Percentiles rank a stretch among this genome's conserved stretches.
Conservation (phyloP, 192 early-diverging fungal species). For the Gryganskiella cystojenkinii region DNA sequence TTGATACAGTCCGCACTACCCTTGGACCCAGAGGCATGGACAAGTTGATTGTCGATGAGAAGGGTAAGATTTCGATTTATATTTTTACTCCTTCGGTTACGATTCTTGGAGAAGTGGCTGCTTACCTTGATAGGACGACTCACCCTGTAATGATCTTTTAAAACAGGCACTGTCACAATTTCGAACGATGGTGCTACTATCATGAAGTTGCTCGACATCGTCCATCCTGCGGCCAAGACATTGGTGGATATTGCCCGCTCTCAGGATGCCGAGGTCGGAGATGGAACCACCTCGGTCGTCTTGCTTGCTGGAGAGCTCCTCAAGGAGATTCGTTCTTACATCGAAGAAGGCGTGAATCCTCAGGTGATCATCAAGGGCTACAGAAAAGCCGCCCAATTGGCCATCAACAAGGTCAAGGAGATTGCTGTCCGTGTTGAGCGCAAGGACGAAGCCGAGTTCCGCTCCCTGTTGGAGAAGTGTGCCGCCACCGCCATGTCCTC, state of each 20-base stretch:
- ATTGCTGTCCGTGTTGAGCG: conserved; percentile 89
- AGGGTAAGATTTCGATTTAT: conserved; percentile 66
- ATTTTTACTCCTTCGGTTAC: too few species aligned
- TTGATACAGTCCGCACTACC: conserved; percentile 95
- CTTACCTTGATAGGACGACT: neutral
- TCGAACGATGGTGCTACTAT: conserved; percentile 99
- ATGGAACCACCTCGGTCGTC: conserved; percentile 98
- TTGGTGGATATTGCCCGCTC: conserved; percentile 98
- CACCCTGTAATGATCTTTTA: neutral
- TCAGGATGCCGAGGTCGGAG: conserved; percentile 99
- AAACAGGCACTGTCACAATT: conserved; percentile 87
- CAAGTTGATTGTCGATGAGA: conserved; percentile 96
- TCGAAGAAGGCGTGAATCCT: conserved; percentile 96
- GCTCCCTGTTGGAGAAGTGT: conserved; percentile 92
- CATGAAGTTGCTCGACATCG: conserved; percentile 96
- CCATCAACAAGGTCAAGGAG: conserved; percentile 94
- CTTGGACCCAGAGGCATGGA: conserved; percentile 99
- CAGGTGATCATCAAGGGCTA: conserved; percentile 97
- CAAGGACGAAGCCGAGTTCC: conserved; percentile 86
- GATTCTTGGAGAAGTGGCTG: too few species aligned
- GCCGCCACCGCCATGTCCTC: conserved; percentile 99
- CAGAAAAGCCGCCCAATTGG: conserved; percentile 90
- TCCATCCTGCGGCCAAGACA: conserved; percentile 98
- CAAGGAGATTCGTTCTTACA: conserved; percentile 92
- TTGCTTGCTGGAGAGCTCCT: conserved; percentile 96